Evolutionary conservation across 2,329 filamentous ascomycete genomes (phyloP), one percentile per base, ranked within the genome.

Genomic region (Aspergillus carbonarius): DNA sequence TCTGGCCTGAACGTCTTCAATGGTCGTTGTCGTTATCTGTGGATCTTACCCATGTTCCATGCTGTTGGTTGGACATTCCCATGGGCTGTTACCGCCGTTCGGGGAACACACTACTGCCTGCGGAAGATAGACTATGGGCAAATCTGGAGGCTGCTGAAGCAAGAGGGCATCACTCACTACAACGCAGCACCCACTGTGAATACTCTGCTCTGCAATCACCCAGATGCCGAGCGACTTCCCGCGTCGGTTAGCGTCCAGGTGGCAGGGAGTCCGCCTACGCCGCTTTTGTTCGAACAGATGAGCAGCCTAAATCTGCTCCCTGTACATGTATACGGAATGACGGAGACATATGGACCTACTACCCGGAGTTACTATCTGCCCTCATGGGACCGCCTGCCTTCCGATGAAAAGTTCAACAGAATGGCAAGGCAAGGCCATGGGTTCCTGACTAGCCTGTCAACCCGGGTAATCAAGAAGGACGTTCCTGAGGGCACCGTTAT

Each of bases 371-470:
- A 99, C 69, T 82, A 89, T 57, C 84, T 98, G 77, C 91, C 92
- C 0, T 81, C 84, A 30, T 99, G 95, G 95, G 87, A 95, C n/a
- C 70, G 74, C 0, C 80, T 97, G 1, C 84, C 90, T 0, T 64
- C 79, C 4, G 86, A 89, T 27, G 91, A 97, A 61, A 92, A 90
- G 73, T 99, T 93, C 70, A 85, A 85, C 63, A 88, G 86, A 68
- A 97, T 98, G 93, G 93, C 95, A 5, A 84, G 93, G 4, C 95
- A 99, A 76, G 95, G 93, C 0, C 92, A 97, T 74, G 93, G 92
- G 0, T 96, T 95, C 75, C 80, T 98, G 49, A 92, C 90, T 18
- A 91, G 88, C 65, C 80, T 96, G 51, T 90, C 92, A 0, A 87
- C 86, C 18, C 87, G 93, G 27, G 85, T 98, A 25, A 87, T 98